Evolutionary conservation across 495 filamentous ascomycete genomes (phyloP), one percentile per base, ranked within the genome.

Genomic region (Cercophora sp.): DNA sequence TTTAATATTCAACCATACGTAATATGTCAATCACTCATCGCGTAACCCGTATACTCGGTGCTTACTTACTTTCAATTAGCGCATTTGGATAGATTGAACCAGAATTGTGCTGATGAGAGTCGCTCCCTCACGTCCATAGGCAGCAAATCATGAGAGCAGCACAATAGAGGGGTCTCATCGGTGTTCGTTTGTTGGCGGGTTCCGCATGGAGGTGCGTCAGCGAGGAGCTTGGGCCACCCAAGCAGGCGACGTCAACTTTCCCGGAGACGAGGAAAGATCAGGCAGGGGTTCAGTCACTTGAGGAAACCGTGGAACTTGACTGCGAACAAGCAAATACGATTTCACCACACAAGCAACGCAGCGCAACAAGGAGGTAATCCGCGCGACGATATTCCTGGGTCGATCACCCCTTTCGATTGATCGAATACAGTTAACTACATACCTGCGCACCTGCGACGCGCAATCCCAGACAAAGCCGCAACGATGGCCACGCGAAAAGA

Each of bases 401-500:
- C 11, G 0, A 3, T 24, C 3, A 6, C 42, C 19, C 42, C 13
- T 3, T 19, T 29, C 11, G 3, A 49, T 10, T 22, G 1, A 39
- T n/a, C 31, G 47, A 39, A 27, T 8, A 31, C 16, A 18, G 22
- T 4, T n/a, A n/a, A n/a, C n/a, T n/a, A n/a, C n/a, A n/a, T n/a
- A n/a, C n/a, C n/a, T n/a, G n/a, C n/a, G n/a, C n/a, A 13, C 9
- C 43, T 16, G 27, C 26, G 29, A 31, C 26, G 13, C 26, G 29
- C 26, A 25, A 34, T 29, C 13, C 24, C 24, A 11, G 32, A 57
- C 9, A 9, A 20, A 52, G 16, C 16, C 50, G 48, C 41, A 31
- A 55, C 56, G 47, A 72, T 69, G 70, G 63, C 67, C 13, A 56
- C 67, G 55, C 47, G 58, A 48, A 59, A 60, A 36, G 75, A 82